Evolutionary conservation across 805 yeast genomes (phyloP), one percentile per base, ranked within the genome.

Genomic region (Torulaspora microellipsoides): DNA sequence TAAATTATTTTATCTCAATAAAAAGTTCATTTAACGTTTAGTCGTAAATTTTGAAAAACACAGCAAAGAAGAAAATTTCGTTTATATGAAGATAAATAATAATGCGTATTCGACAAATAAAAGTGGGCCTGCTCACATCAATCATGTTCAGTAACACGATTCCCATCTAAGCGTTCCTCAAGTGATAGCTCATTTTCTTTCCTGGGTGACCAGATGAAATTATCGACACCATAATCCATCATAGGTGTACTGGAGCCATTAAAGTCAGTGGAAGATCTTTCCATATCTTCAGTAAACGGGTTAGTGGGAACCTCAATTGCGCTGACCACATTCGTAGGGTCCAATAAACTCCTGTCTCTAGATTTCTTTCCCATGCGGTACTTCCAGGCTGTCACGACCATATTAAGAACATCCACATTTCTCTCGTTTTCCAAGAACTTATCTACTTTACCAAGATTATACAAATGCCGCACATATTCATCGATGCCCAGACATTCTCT

Each of bases 401-500:
- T 68, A 38, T 60, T 57, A 30, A 69, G 44, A 3, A 63, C 60
- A 20, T 62, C 69, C 8, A 66, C 51, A 15, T 58, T 57, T 29
- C 59, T 60, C 45, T 66, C 61, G 39, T 58, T 57, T 13, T 55
- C 57, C 36, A 69, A 36, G 36, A 58, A 59, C 46, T 73, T 75
- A 35, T 77, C 77, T 29, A 84, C 75, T 49, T 75, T 78, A 52
- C 78, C 80, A 34, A 77, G 58, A 15, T 79, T 65, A 43, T 81
- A 74, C 34, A 83, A 67, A 47, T 86, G 67, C 42, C 81, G 83
- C 51, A 85, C 71, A 58, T 77, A 84, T 49, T 84, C 88, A 49
- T 80, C 81, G 58, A 85, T 71, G 38, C 82, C 82, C 49, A 87
- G 69, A 62, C 95, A 86, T 49, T 81, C 81, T 38, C 83, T 80